Percentiles rank a stretch among this genome's conserved stretches.
phyloP scores from a whole-genome alignment of 2,329 filamentous ascomycete genomes.

The Fusarium nygamai region DNA sequence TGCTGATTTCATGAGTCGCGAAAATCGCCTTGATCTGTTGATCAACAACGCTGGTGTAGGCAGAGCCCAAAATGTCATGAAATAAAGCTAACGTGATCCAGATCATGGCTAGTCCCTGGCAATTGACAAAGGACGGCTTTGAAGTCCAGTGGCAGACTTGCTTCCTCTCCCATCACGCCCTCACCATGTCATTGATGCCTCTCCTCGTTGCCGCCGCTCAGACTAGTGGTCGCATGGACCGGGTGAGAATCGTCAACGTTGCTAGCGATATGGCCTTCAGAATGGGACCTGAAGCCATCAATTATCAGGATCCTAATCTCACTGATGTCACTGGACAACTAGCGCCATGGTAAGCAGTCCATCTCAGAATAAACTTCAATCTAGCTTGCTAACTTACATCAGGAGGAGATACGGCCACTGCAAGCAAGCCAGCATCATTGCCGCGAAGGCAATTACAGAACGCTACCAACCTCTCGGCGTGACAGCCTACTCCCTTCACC shows the following conservation, averaged over 20 bases:
- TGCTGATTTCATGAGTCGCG: slow-evolving; percentile 24
- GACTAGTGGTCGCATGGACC: slow-evolving; percentile 7
- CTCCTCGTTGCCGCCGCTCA: slow-evolving; percentile 24
- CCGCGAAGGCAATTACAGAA: slow-evolving; percentile 32
- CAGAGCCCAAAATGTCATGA: rapidly evolving
- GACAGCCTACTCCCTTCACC: slow-evolving; percentile 40
- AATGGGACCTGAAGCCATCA: slow-evolving; percentile 30
- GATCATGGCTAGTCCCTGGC: slow-evolving; percentile 36
- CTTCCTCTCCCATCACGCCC: slow-evolving; percentile 34
- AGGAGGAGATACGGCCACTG: slow-evolving; percentile 37
- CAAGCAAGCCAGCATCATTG: slow-evolving; percentile 36
- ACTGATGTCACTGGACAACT: slow-evolving; percentile 18
- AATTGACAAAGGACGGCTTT: slow-evolving; percentile 34
- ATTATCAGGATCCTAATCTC: slow-evolving; percentile 39
- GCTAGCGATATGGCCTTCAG: slow-evolving; percentile 33
- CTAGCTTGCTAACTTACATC: neutral
- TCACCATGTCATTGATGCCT: slow-evolving; percentile 33
- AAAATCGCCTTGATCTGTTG: slow-evolving; percentile 32
- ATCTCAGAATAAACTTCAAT: rapidly evolving
- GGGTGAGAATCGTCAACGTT: slow-evolving; percentile 40
- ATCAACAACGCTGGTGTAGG: slow-evolving; percentile 46
- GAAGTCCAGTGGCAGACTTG: slow-evolving; percentile 39
- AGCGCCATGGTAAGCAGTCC: slow-evolving; percentile 18
- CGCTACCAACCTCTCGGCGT: slow-evolving; percentile 30
- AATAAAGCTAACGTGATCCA: slow-evolving; percentile 26